Conservation (phyloP, 2,329 filamentous ascomycete genomes). For the Colletotrichum sansevieriae region DNA sequence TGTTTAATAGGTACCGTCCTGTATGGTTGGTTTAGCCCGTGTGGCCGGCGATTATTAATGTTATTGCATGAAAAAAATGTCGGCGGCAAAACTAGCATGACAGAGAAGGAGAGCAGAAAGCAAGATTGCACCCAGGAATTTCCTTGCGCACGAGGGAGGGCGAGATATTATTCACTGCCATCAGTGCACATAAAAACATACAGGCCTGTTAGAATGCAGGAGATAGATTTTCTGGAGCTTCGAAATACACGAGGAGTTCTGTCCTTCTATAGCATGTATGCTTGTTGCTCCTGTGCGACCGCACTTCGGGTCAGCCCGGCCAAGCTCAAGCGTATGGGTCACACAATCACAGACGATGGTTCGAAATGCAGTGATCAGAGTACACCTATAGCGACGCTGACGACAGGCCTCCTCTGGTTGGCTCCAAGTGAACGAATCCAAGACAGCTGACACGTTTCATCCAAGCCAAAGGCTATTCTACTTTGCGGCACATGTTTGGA, state of each 20-base stretch:
- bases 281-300: background rate
- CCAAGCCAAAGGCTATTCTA: too few species aligned
- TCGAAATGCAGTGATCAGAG: too few species aligned
- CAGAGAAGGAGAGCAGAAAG: background rate
- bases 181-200: conserved; percentile 36
- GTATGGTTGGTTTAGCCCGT: conserved; percentile 8
- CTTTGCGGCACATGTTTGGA: too few species aligned
- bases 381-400: too few species aligned
- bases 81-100: background rate
- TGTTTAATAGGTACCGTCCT: background rate
- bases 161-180: conserved; percentile 6
- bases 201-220: conserved; percentile 33
- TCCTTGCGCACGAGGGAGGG: conserved; percentile 17
- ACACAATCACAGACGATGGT: too few species aligned
- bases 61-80: background rate
- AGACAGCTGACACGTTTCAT: too few species aligned
- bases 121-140: conserved; percentile 6
- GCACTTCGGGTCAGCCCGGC: too few species aligned
- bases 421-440: too few species aligned
- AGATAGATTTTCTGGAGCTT: conserved; percentile 10
- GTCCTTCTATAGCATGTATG: too few species aligned
- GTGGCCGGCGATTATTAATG: background rate
- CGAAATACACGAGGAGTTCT: conserved; percentile 13
- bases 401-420: too few species aligned
- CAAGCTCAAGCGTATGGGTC: too few species aligned